These are phyloP conservation scores for Fusarium dimerum DNA, from an alignment of 2,329 filamentous ascomycete genomes.

Conservation along the genomic window DNA sequence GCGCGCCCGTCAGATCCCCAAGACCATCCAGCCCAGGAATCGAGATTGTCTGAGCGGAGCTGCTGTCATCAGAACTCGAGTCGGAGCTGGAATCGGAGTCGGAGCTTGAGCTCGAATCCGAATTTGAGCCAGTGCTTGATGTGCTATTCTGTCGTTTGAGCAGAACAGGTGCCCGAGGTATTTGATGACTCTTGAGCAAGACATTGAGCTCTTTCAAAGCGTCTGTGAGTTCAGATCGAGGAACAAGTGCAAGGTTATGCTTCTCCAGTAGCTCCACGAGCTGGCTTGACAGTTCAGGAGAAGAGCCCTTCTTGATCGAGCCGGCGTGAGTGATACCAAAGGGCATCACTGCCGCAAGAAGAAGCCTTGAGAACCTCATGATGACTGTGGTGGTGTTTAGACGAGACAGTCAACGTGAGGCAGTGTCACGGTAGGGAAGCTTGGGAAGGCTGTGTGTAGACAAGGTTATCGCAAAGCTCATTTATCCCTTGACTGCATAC, in stretches of 20 bases:
- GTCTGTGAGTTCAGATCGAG: slow-evolving; percentile 48
- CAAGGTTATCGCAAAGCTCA: too few relatives aligned
- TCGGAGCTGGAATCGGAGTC: not conserved
- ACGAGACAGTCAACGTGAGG: not conserved
- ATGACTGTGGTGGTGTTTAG: slow-evolving; percentile 4
- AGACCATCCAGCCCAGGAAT: slow-evolving; percentile 24
- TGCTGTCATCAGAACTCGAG: slow-evolving; percentile 1
- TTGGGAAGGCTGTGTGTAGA: not conserved
- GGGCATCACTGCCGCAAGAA: slow-evolving; percentile 37
- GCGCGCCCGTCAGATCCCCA: slow-evolving; percentile 7
- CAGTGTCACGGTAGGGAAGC: slow-evolving; percentile 1
- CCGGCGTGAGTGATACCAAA: slow-evolving; percentile 34
- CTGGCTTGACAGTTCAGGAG: slow-evolving; percentile 33
- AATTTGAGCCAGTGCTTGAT: not conserved
- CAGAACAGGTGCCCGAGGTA: slow-evolving; percentile 6
- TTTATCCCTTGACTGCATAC: too few relatives aligned
- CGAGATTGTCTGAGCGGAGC: not conserved
- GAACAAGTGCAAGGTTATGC: slow-evolving; percentile 46
- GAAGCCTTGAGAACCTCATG: slow-evolving; percentile 41
- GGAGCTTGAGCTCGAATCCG: not conserved
- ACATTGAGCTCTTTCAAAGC: slow-evolving; percentile 43
- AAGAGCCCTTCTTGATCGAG: slow-evolving; percentile 21
- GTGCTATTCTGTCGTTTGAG: slow-evolving; percentile 19
- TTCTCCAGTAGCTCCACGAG: slow-evolving; percentile 44
- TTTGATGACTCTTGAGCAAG: slow-evolving; percentile 37